Evolutionary conservation across 2,329 filamentous ascomycete species (phyloP), one percentile per base, ranked within the genome.

Genomic region (Fusarium tanahbumbuense): DNA sequence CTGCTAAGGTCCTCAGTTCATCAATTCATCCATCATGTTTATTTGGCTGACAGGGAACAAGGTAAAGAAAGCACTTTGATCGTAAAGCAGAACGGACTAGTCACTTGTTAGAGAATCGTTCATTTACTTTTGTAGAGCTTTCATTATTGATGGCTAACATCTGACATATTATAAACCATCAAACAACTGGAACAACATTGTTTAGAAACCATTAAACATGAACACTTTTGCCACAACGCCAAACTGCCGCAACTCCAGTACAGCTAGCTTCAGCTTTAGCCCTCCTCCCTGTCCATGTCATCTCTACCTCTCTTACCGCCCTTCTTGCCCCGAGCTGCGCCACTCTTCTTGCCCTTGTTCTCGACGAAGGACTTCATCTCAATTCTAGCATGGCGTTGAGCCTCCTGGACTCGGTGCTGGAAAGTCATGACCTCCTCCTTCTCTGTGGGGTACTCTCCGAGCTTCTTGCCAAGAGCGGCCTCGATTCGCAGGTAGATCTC

Each of bases 401-500:
- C 94, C 79, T 97, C 93, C 60, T 92, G 90, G 0, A 97, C 92
- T 3, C 93, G 86, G 58, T 88, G 84, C 72, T 90, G 89, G 79
- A 97, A 91, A 1, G 94, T 86, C 88, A 97, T 92, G 1, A 94
- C 93, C 77, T 97, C 93, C 20, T 96, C 93, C 82, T 93, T 93
- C 49, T 90, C 88, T 0, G 88, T 85, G 10, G 87, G 83, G 74
- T 92, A 92, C 76, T 92, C 90, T 0, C 85, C 80, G 58, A 97
- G 83, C 81, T 94, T 90, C 82, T 92, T 92, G 15, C 92, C 92
- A 15, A 98, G 83, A 0, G 93, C 93, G 8, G 89, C 88, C 80
- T 98, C 94, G 53, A 97, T 97, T 22, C 93, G 85, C 75, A 91
- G 82, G 81, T 89, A 97, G 37, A 96, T 86, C 78, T 94, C 92